These are phyloP conservation scores for Aphanomyces stellatus DNA, from an alignment of 352 stramenopile species.

Conservation along the genomic window DNA sequence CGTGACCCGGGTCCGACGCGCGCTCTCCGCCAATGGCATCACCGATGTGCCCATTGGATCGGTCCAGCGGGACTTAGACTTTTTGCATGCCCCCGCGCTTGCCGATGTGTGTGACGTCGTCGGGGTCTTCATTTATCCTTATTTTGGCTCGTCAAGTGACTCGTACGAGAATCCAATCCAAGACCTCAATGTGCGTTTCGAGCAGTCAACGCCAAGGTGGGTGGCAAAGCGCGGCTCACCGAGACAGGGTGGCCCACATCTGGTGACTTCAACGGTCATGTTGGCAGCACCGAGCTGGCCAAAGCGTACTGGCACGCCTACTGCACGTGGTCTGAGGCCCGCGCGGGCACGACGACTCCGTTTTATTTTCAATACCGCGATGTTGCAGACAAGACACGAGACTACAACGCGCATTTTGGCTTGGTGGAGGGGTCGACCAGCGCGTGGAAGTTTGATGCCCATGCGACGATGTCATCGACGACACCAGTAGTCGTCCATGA, in stretches of 20 bases:
- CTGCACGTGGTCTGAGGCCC: conserved; percentile 5
- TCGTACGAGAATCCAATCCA: conserved; percentile 26
- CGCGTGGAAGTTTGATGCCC: conserved; percentile 19
- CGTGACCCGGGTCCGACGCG: conserved; percentile 43
- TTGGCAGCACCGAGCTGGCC: conserved; percentile 14
- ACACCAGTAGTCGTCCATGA: too few relatives aligned
- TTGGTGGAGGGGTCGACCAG: conserved; percentile 21
- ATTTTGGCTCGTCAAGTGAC: conserved; percentile 23
- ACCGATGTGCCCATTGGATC: conserved; percentile 48
- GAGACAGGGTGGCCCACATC: conserved; percentile 28
- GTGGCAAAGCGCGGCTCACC: conserved; percentile 25
- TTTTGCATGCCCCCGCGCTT: conserved; percentile 25
- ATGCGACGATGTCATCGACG: too few relatives aligned
- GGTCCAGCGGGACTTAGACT: conserved; percentile 28
- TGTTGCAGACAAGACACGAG: conserved; percentile 16
- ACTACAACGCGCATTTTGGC: conserved; percentile 59
- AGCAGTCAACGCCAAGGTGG: conserved; percentile 20
- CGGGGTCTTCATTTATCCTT: conserved; percentile 35
- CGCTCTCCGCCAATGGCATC: conserved; percentile 23
- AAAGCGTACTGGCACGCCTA: conserved; percentile 17
- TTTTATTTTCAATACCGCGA: conserved; percentile 22
- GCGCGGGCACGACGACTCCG: conserved; percentile 5
- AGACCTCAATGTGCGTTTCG: conserved; percentile 23
- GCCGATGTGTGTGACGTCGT: conserved; percentile 32
- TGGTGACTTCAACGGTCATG: conserved; percentile 23